Conservation (phyloP, 2,329 filamentous ascomycete genomes). For the Aureobasidium sp. region DNA sequence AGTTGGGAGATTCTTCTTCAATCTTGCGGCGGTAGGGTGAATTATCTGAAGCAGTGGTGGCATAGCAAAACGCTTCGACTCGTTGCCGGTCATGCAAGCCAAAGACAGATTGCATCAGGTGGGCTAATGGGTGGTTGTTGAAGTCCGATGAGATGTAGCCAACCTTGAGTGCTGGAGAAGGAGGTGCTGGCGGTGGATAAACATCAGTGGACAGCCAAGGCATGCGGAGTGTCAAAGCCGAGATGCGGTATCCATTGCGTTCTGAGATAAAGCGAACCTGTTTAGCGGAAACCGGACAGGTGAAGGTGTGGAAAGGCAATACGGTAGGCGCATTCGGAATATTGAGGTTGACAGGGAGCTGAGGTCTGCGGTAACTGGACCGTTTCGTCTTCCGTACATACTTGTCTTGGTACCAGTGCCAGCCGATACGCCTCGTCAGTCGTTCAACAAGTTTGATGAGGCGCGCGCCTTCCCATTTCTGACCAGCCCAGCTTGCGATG, state of each 20-base stretch:
- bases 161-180: conserved; percentile 75
- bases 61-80: conserved; percentile 87
- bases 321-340: conserved; percentile 89
- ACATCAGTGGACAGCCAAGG: conserved; percentile 79
- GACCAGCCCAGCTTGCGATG: conserved; percentile 54
- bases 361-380: conserved; percentile 62
- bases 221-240: conserved; percentile 76
- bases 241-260: conserved; percentile 87
- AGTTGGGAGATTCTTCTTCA: conserved; percentile 83
- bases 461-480: conserved; percentile 82
- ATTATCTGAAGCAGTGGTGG: conserved; percentile 83
- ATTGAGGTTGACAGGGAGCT: conserved; percentile 63
- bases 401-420: conserved; percentile 82
- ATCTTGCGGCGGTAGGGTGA: conserved; percentile 89
- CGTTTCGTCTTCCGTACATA: conserved; percentile 55
- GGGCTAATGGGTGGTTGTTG: conserved; percentile 94
- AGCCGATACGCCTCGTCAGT: conserved; percentile 66
- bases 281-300: conserved; percentile 82
- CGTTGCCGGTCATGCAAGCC: conserved; percentile 70
- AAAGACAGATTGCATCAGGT: conserved; percentile 98
- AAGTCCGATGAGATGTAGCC: conserved; percentile 98
- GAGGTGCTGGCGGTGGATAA: conserved; percentile 77
- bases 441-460: conserved; percentile 79
- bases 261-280: conserved; percentile 93
- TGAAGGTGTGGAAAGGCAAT: conserved; percentile 95